Evolutionary conservation across 2,329 filamentous ascomycete genomes (phyloP).

Genomic region (Cordyceps farinosa): DNA sequence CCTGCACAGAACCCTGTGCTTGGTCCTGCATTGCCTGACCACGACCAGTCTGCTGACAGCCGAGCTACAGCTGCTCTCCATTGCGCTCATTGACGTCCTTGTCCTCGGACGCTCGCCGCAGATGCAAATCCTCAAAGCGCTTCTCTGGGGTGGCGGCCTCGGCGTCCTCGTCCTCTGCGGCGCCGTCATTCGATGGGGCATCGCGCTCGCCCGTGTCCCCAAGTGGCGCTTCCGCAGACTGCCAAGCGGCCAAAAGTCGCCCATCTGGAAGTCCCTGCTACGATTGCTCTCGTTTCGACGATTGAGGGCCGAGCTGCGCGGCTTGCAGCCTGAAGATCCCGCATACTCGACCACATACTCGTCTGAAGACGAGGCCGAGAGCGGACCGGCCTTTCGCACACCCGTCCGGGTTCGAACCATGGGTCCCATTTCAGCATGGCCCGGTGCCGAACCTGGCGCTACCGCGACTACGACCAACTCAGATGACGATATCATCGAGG

Average conservation of each 20-base stretch:
- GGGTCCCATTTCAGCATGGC: neutral
- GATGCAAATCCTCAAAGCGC: slow-evolving; percentile 74
- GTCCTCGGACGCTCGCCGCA: slow-evolving; percentile 78
- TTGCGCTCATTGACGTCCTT: slow-evolving; percentile 76
- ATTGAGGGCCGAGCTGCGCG: slow-evolving; percentile 40
- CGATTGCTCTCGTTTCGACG: slow-evolving; percentile 44
- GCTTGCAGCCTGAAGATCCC: slow-evolving; percentile 30
- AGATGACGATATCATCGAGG: slow-evolving; percentile 20
- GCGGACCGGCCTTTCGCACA: slow-evolving; percentile 19
- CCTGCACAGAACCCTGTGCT: slow-evolving; percentile 73
- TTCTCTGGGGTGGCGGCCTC: slow-evolving; percentile 82
- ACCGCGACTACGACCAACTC: slow-evolving; percentile 22
- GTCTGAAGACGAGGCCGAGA: slow-evolving; percentile 31
- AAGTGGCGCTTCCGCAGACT: slow-evolving; percentile 79
- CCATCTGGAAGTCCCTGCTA: slow-evolving; percentile 37
- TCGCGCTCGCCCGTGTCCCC: slow-evolving; percentile 81
- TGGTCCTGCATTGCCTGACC: slow-evolving; percentile 73
- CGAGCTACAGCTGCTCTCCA: slow-evolving; percentile 83
- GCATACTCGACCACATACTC: slow-evolving; percentile 31
- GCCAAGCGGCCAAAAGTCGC: slow-evolving; percentile 34
- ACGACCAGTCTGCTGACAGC: slow-evolving; percentile 84
- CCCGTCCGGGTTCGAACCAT: slow-evolving; percentile 31
- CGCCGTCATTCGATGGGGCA: slow-evolving; percentile 75
- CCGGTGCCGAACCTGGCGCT: slow-evolving; percentile 12
- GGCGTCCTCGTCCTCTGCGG: slow-evolving; percentile 69